phyloP scores from a whole-genome alignment of 257 asterid genomes.

The Petunia axillaris region DNA sequence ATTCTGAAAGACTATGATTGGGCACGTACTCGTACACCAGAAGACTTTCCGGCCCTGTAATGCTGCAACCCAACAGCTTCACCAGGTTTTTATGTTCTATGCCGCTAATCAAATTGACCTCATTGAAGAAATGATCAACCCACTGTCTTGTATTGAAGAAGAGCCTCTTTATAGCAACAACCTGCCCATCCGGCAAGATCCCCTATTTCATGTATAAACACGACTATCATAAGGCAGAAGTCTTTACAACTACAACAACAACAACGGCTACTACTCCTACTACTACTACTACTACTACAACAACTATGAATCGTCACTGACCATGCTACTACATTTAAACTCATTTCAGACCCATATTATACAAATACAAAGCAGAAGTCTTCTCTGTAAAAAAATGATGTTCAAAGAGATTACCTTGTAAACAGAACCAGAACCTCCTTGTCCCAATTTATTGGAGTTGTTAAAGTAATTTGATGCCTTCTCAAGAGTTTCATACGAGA shows the following conservation, averaged over 20 bases:
- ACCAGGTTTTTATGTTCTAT: constrained; percentile 67
- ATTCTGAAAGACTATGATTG: constrained; percentile 73
- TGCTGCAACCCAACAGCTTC: constrained; percentile 79
- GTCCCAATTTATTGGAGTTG: constrained; percentile 63
- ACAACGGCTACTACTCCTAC: too few relatives aligned
- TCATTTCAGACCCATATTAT: too few relatives aligned
- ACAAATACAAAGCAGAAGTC: not conserved
- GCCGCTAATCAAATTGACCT: constrained; percentile 74
- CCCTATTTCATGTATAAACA: constrained; percentile 48
- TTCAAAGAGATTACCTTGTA: constrained; percentile 54
- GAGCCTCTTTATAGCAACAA: constrained; percentile 71
- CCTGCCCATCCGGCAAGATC: constrained; percentile 56
- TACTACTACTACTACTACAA: too few relatives aligned
- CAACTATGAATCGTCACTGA: too few relatives aligned
- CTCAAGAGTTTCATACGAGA: constrained; percentile 68
- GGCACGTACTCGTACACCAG: constrained; percentile 73
- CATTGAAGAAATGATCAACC: constrained; percentile 85
- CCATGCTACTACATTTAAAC: too few relatives aligned
- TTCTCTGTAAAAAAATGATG: constrained; percentile 18
- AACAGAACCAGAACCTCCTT: constrained; percentile 83
- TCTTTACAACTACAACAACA: not conserved
- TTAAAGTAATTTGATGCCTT: constrained; percentile 62
- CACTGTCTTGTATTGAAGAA: constrained; percentile 75
- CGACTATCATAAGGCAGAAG: not conserved
- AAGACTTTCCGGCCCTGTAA: constrained; percentile 84